phyloP scores from a whole-genome alignment of 2,329 filamentous ascomycete species.

The Mycosphaerella arachidis region DNA sequence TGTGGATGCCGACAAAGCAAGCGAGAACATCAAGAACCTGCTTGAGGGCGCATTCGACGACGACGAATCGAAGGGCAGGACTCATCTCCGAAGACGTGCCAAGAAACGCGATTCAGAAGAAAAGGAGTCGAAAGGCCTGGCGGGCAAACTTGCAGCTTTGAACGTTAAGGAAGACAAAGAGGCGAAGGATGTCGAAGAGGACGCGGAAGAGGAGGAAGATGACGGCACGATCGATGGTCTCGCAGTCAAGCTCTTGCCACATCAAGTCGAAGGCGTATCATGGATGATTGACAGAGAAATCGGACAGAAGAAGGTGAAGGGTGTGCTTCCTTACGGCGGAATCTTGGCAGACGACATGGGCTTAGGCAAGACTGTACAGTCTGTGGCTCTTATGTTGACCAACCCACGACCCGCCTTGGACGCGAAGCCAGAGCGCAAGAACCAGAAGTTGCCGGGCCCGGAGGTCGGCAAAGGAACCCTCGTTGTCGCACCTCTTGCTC shows the following conservation, averaged over 20 bases:
- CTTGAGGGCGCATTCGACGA: constrained; percentile 77
- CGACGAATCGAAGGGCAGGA: constrained; percentile 54
- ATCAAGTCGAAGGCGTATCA: constrained; percentile 87
- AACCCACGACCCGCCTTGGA: constrained; percentile 60
- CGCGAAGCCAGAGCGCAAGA: constrained; percentile 48
- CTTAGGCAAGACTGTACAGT: constrained; percentile 91
- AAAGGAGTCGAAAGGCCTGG: constrained; percentile 38
- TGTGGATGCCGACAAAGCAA: constrained; percentile 66
- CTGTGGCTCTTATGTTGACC: constrained; percentile 78
- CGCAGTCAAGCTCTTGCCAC: constrained; percentile 80
- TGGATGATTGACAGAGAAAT: constrained; percentile 96
- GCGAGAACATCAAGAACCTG: constrained; percentile 73
- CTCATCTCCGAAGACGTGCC: constrained; percentile 41
- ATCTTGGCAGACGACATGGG: constrained; percentile 98
- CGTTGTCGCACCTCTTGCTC: constrained; percentile 84
- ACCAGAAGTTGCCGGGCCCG: constrained; percentile 62
- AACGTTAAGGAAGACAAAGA: constrained; percentile 43
- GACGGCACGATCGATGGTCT: constrained; percentile 71
- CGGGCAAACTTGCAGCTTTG: constrained; percentile 42
- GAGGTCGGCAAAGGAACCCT: constrained; percentile 74
- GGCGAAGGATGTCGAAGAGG: constrained; percentile 44
- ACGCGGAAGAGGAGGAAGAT: constrained; percentile 51
- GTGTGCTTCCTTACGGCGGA: constrained; percentile 77
- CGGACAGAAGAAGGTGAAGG: constrained; percentile 76
- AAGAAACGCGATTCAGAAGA: constrained; percentile 38